Base-by-base conservation (phyloP, 2,329 filamentous ascomycete genomes). In the Scedosporium apiospermum region DNA sequence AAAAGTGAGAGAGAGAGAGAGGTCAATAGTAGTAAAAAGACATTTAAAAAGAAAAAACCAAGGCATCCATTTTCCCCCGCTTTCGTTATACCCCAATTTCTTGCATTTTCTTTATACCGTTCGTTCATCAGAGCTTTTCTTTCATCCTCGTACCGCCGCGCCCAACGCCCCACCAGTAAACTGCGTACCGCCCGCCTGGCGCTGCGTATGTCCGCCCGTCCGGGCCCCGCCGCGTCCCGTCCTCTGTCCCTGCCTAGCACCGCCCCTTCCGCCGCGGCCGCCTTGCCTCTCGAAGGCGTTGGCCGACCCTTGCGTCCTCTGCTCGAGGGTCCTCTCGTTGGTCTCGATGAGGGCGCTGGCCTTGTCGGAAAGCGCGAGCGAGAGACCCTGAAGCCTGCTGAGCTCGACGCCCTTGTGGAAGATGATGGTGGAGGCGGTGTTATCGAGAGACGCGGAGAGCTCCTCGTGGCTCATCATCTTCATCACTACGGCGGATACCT, bases 391-490 rank as follows among this genome's bases (percentile, higher is more conserved):
- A 67, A 99, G 86, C 69, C 96, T 88, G 72, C 91, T 96, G 67
- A 99, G 86, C 82, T 99, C 96, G 66, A 99, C 95, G 64, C 95
- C 96, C 87, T 99, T 98, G 77, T 95, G 89, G 90, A 99, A 99
- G 79, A 98, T 95, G 77, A 99, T 91, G 60, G 91, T 96, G 68
- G 90, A 88, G 71, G 96, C 97, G 78, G 99, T 93, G 79, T 99
- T 95, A 80, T 99, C 96, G 30, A 99, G 86, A 44, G 95, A 96
- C 53, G 95, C 95, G 9, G 90, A 91, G 59, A 99, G 88, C 77
- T 99, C 95, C 78, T 99, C 95, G 80, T 99, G 95, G 71, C 92
- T 96, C 76, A 99, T 98, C 95, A 99, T 99, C 82, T 96, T 96
- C 83, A 91, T 96, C 71, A 99, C 87, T 63, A 99, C 88, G 42